Evolutionary conservation across 2,329 filamentous ascomycete genomes (phyloP), one percentile per base, ranked within the genome.

Genomic region (Ascochyta clinopodiicola): DNA sequence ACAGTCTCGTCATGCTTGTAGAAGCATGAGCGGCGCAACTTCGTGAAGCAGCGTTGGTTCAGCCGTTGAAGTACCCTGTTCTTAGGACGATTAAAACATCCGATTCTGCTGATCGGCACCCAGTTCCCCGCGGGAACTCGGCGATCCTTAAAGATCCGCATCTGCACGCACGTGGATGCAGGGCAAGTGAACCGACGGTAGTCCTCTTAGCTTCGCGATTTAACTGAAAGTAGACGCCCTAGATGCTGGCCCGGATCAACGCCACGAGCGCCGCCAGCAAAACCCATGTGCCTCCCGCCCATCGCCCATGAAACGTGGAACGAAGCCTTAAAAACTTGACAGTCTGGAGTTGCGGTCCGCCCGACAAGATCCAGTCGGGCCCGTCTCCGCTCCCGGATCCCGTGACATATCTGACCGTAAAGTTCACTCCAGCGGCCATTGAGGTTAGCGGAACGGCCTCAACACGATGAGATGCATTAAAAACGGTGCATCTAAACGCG

Each of bases 111-210:
- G 15, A 50, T 50, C 31, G 13, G 13, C 39, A 24, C 24, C 3
- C 31, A 4, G 13, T 31, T 43, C 24, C 37, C 31, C 17, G 27
- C 40, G 35, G 15, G 12, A 2, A 22, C 24, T n/a, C 3, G 36
- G 25, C 9, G 19, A 22, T 31, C 36, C 27, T 5, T 17, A 17
- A n/a, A 42, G 34, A 37, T 37, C 27, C 25, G 9, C 19, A n/a
- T 50, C 15, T 37, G 12, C 17, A 24, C 9, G 22, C 38, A 50
- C 31, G 22, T 29, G 24, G 17, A 40, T 50, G 40, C 45, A 45
- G 39, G 51, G 51, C 34, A 50, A 32, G 45, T 55, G 2, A 45
- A 27, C 45, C 51, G 51, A 50, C 36, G 29, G 8, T 25, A n/a
- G 17, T n/a, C 17, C n/a, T 6, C 12, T 40, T 55, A 50, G 51